These are phyloP conservation scores for Colletotrichum sp. DNA, from an alignment of 2,329 filamentous ascomycete species.

Conservation along the genomic window DNA sequence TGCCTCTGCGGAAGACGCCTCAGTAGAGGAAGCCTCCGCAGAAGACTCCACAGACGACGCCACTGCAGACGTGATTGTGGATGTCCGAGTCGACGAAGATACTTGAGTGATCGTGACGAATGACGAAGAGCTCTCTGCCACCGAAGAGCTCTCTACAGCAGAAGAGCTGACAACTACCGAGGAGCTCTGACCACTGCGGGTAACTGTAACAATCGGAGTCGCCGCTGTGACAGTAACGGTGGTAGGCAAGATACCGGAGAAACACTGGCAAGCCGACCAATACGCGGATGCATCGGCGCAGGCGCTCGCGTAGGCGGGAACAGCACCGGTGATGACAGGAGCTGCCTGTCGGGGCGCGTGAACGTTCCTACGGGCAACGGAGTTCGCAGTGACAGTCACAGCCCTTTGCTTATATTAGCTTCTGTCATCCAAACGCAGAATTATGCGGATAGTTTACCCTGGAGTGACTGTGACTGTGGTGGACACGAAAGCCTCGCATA, in stretches of 20 bases:
- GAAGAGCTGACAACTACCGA: no score
- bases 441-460: neutral
- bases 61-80: neutral
- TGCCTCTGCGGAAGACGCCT: neutral
- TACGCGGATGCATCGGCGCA: constrained; percentile 17
- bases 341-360: neutral
- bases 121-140: neutral
- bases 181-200: neutral
- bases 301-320: constrained; percentile 20
- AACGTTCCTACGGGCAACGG: neutral
- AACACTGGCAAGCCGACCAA: constrained; percentile 26
- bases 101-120: neutral
- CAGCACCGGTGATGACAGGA: neutral
- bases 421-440: neutral
- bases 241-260: constrained; percentile 17
- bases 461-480: constrained; percentile 11
- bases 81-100: neutral
- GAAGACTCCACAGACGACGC: neutral
- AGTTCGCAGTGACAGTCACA: neutral
- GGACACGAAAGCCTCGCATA: constrained; percentile 10
- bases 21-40: neutral
- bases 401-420: neutral
- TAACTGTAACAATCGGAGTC: neutral
- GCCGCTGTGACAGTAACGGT: constrained; percentile 18
- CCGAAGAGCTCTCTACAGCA: no score